phyloP scores from a whole-genome alignment of 2,329 filamentous ascomycete genomes.

The Simplicillium aogashimaense region DNA sequence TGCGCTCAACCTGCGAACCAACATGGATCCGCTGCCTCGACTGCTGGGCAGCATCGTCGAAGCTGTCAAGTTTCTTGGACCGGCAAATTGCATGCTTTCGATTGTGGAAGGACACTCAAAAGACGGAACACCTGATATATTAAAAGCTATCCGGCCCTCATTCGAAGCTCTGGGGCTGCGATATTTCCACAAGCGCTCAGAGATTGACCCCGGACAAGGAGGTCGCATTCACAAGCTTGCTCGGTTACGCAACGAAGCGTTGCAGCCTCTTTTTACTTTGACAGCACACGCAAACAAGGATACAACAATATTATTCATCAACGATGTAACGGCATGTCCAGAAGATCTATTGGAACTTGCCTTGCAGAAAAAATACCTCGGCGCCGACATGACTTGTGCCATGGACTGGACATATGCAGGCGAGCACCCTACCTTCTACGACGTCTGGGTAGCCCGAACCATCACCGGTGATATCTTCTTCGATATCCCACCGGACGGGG shows the following conservation, averaged over 20 bases:
- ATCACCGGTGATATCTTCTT: slow-evolving; percentile 47
- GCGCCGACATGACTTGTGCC: slow-evolving; percentile 45
- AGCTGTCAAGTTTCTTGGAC: slow-evolving; percentile 37
- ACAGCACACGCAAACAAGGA: slow-evolving; percentile 16
- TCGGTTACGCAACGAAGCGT: slow-evolving; percentile 39
- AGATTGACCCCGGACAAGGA: slow-evolving; percentile 29
- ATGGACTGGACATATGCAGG: slow-evolving; percentile 47
- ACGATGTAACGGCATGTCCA: slow-evolving; percentile 40
- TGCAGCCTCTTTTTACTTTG: slow-evolving; percentile 31
- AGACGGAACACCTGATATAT: slow-evolving; percentile 42
- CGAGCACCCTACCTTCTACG: slow-evolving; percentile 40
- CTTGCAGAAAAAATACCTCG: slow-evolving; percentile 33
- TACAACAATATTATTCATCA: slow-evolving; percentile 40
- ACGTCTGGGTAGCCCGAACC: slow-evolving; percentile 43
- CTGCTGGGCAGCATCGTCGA: slow-evolving; percentile 42
- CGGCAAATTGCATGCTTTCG: slow-evolving; percentile 38
- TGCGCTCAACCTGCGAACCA: slow-evolving; percentile 39
- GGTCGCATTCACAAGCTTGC: slow-evolving; percentile 38
- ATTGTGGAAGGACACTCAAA: slow-evolving; percentile 45
- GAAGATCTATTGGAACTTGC: slow-evolving; percentile 49
- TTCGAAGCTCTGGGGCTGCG: slow-evolving; percentile 25
- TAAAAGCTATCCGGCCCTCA: slow-evolving; percentile 27
- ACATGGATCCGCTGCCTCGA: slow-evolving; percentile 32
- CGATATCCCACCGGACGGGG: slow-evolving; percentile 36
- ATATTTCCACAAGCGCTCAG: slow-evolving; percentile 32